phyloP scores from a whole-genome alignment of 805 yeast species.

The Jamesozyma piceae region DNA sequence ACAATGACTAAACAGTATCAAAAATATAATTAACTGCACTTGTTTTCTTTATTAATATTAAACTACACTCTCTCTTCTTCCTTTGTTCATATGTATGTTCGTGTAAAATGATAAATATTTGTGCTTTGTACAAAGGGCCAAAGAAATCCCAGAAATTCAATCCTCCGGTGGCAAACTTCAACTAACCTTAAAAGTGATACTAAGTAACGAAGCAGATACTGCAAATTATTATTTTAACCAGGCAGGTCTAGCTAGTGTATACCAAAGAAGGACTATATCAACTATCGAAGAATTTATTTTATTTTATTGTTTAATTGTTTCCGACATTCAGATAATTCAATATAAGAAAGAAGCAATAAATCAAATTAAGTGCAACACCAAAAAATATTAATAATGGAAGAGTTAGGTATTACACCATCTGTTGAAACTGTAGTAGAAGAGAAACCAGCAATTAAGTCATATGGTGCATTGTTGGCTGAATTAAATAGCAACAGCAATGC shows the following conservation, averaged over 20 bases:
- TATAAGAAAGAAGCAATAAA: no score
- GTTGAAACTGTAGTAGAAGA: constrained; percentile 29
- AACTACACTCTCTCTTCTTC: no score
- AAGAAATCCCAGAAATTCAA: neutral
- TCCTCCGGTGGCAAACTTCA: constrained; percentile 1
- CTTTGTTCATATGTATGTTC: no score
- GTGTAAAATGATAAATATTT: neutral
- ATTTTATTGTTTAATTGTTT: neutral
- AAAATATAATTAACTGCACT: no score
- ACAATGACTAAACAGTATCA: no score
- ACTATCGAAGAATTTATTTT: no score
- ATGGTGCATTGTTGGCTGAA: constrained; percentile 25
- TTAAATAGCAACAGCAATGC: constrained; percentile 17
- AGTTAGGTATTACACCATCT: constrained; percentile 42
- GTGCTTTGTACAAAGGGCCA: neutral
- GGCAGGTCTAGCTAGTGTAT: no score
- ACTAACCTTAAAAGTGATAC: neutral
- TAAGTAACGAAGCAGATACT: no score
- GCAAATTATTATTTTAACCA: no score
- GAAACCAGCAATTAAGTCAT: constrained; percentile 26
- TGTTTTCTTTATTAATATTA: no score
- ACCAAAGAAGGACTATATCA: neutral
- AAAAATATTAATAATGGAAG: constrained; percentile 48
- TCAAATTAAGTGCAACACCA: no score
- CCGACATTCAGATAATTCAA: neutral